These are phyloP conservation scores for Solanum chilense DNA, from an alignment of 257 asterid species.

Conservation along the genomic window DNA sequence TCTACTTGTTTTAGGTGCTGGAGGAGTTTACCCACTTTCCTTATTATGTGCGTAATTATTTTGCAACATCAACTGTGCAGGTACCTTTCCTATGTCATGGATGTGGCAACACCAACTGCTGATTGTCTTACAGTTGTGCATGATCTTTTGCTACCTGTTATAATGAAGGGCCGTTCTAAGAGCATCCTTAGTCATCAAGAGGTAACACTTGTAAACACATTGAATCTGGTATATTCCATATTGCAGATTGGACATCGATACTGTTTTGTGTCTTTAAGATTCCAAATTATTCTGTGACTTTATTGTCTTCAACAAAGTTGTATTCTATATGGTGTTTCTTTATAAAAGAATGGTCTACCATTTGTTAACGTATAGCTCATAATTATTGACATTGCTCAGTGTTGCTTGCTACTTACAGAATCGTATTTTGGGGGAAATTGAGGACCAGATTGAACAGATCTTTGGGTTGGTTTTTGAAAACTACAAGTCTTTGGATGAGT, in stretches of 20 bases:
- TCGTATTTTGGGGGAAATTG: conserved; percentile 41
- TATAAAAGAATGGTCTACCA: neutral
- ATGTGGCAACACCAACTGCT: conserved; percentile 51
- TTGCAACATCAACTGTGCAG: conserved; percentile 13
- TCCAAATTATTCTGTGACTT: neutral
- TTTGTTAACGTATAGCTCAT: neutral
- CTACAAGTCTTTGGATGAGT: conserved; percentile 43
- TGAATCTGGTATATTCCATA: neutral
- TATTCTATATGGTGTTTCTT: neutral
- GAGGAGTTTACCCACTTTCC: neutral
- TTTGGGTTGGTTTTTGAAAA: conserved; percentile 39
- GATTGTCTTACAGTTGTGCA: conserved; percentile 32
- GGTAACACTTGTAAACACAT: conserved; percentile 11
- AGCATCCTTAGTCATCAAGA: conserved; percentile 43
- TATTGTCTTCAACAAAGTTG: neutral
- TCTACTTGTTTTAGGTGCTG: neutral
- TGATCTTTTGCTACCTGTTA: conserved; percentile 27
- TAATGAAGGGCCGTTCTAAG: conserved; percentile 34
- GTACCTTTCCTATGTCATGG: conserved; percentile 51
- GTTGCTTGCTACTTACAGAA: conserved; percentile 22
- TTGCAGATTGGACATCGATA: neutral
- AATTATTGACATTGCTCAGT: neutral
- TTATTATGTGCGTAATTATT: neutral
- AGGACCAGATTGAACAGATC: conserved; percentile 39
- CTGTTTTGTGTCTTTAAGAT: neutral